phyloP scores from a whole-genome alignment of 139 green algal genomes.

The Limnomonas spitsbergensis region DNA sequence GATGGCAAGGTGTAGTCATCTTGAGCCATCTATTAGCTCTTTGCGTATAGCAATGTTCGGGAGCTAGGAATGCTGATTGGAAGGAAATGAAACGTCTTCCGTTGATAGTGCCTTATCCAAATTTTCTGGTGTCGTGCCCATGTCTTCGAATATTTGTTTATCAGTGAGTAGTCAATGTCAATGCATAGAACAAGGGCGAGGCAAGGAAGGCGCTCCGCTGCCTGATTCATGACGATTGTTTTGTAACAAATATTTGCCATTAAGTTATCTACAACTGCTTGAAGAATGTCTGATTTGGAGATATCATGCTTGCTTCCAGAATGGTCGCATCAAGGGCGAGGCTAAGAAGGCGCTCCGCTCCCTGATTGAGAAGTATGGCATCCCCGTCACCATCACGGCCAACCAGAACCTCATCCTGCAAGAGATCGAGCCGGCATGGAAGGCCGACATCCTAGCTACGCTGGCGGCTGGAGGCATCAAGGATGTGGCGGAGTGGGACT shows the following conservation, averaged over 20 bases:
- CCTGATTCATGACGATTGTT: no score
- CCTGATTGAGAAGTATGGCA: conserved; percentile 72
- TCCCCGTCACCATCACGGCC: conserved; percentile 66
- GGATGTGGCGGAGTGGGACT: conserved; percentile 71
- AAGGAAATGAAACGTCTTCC: no score
- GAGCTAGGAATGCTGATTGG: no score
- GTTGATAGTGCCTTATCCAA: no score
- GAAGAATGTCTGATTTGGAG: no score
- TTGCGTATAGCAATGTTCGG: neutral
- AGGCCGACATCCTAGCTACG: conserved; percentile 73
- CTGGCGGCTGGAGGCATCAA: conserved; percentile 56
- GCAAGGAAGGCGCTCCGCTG: no score
- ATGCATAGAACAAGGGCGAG: no score
- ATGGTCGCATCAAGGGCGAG: conserved; percentile 79
- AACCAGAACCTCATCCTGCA: conserved; percentile 90
- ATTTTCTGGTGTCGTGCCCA: no score
- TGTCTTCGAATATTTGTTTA: no score
- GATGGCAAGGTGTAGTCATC: neutral
- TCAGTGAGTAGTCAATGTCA: no score
- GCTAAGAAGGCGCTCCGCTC: conserved; percentile 78
- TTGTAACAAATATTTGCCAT: no score
- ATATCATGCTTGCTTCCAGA: conserved; percentile 40
- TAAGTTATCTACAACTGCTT: no score
- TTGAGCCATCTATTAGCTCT: conserved; percentile 20
- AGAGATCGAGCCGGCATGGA: conserved; percentile 83